Base-by-base conservation (phyloP, 768 basidiomycete genomes). In the Russula sp. region DNA sequence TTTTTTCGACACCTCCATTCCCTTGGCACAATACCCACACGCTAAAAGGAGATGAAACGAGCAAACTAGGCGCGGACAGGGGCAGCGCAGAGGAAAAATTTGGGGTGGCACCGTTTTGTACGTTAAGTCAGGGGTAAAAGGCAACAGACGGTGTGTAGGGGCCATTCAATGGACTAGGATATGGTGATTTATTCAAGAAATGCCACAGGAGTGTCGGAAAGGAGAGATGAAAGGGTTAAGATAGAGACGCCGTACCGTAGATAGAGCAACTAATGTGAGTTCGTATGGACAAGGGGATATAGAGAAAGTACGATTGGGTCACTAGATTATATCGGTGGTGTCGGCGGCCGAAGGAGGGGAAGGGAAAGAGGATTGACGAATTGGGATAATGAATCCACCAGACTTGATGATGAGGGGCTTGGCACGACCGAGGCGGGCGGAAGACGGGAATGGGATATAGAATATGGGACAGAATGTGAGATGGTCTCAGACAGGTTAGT, bases 381-480 rank as follows among this genome's bases (percentile, higher is more conserved):
- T 47, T 32, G 42, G 45, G 20, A 27, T 27, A 13, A 6, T 48
- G 47, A 35, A 22, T 45, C 35, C 10, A 22, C 42, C 58, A 10
- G 48, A 35, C 27, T 35, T 48, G 45, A 49, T 40, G 37, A 57
- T 13, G 42, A 34, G 44, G 14, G 22, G 6, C 3, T 32, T 58
- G 57, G 18, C 42, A 37, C 47, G 51, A 37, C 51, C 16, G 50
- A 52, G 51, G 42, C 53, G 51, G 40, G 11, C 42, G 32, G 10
- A 44, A 53, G 62, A 53, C 32, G 9, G 18, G 57, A 49, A 59
- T 55, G 47, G 47, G 58, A 50, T 56, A 56, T 62, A 48, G 53
- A 44, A 62, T 57, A 63, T 65, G 34, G 39, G 49, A 62, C 54
- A 55, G n/a, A 54, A 47, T 47, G 62, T 22, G 53, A 50, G 53